Evolutionary conservation across 164 flowering plant species (phyloP).

Genomic region (Berberis thunbergii): DNA sequence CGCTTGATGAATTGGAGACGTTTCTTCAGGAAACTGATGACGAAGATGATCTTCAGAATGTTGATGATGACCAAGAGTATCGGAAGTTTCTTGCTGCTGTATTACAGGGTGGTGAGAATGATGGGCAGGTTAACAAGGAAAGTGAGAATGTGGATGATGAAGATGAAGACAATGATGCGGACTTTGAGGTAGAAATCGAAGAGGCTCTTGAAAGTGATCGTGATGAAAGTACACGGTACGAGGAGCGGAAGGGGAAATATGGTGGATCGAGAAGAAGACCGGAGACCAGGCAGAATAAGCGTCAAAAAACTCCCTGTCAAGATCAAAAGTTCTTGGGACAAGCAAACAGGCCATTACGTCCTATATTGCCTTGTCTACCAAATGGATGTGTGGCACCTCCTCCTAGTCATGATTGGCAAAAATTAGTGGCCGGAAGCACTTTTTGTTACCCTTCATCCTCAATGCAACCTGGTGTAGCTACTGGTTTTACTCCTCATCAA

Average conservation of each 20-base stretch:
- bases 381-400: constrained; percentile 24
- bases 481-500: constrained; percentile 69
- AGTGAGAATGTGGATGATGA: constrained; percentile 53
- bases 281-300: constrained; percentile 63
- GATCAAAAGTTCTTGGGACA: constrained; percentile 29
- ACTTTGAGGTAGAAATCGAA: constrained; percentile 91
- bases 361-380: constrained; percentile 47
- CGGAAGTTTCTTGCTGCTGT: constrained; percentile 89
- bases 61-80: constrained; percentile 89
- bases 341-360: constrained; percentile 58
- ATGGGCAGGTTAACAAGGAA: constrained; percentile 20
- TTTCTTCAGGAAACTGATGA: constrained; percentile 97
- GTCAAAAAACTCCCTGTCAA: constrained; percentile 28
- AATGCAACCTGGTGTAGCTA: constrained; percentile 20
- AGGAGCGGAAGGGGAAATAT: constrained; percentile 14
- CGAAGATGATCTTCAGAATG: constrained; percentile 79
- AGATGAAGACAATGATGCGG: constrained; percentile 92
- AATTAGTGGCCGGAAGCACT: constrained; percentile 12
- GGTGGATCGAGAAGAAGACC: constrained; percentile 44
- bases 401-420: constrained; percentile 23
- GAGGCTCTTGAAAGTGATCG: constrained; percentile 84
- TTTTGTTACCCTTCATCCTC: constrained; percentile 12
- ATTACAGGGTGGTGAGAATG: constrained; percentile 49
- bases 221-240: constrained; percentile 35
- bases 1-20: constrained; percentile 91